Conservation (phyloP, 345 rosid species). For the Syzygium aqueum region DNA sequence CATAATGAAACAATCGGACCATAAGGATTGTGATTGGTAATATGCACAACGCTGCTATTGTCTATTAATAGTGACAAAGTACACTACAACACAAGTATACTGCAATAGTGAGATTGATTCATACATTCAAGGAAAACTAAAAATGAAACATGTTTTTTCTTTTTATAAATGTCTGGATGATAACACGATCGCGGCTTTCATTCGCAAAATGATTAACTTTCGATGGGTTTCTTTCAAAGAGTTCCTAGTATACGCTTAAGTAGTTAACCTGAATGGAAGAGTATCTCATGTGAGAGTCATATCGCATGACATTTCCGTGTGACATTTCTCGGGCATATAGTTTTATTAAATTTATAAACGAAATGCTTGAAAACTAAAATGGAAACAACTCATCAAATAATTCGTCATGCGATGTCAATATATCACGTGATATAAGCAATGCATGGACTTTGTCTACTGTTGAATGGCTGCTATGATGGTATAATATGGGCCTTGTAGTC, state of each 20-base stretch:
- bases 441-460: no score
- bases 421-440: no score
- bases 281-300: neutral
- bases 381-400: neutral
- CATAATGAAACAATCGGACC: neutral
- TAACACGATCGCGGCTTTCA: neutral
- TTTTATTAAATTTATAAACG: neutral
- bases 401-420: neutral
- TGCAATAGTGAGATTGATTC: no score
- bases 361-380: neutral
- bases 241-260: neutral
- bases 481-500: no score
- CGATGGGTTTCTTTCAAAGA: neutral
- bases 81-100: neutral
- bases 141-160: neutral
- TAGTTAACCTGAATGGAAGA: neutral
- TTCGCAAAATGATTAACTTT: no score
- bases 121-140: neutral
- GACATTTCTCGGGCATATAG: neutral
- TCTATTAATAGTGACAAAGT: neutral
- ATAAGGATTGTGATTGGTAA: neutral
- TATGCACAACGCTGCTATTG: neutral
- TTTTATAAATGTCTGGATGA: neutral
- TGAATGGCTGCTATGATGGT: no score
- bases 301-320: neutral